These are phyloP conservation scores for Globisporangium takayamanum DNA, from an alignment of 352 stramenopile species.

Conservation along the genomic window DNA sequence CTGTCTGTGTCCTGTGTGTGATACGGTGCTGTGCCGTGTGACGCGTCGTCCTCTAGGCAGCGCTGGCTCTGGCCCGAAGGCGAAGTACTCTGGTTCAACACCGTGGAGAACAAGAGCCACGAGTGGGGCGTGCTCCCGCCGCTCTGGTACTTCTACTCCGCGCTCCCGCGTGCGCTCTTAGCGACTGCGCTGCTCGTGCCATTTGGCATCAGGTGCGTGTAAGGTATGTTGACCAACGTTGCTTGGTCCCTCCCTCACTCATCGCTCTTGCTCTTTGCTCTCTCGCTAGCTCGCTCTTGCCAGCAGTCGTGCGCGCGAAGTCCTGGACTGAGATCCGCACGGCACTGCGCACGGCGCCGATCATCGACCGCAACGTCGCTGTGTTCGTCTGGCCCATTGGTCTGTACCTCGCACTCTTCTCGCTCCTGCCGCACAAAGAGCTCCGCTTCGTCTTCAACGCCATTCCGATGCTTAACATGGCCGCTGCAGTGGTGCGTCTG, in stretches of 20 bases:
- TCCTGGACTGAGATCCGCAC: slow-evolving; percentile 37
- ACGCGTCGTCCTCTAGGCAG: slow-evolving; percentile 19
- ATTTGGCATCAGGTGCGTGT: slow-evolving; percentile 58
- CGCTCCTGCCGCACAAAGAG: slow-evolving; percentile 97
- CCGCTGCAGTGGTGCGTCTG: slow-evolving; percentile 75
- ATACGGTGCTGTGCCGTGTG: too few relatives aligned
- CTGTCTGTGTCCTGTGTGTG: background rate
- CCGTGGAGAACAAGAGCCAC: slow-evolving; percentile 94
- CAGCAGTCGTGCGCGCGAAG: slow-evolving; percentile 26
- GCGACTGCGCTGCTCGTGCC: slow-evolving; percentile 79
- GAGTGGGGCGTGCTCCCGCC: slow-evolving; percentile 95
- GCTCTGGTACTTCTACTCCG: slow-evolving; percentile 95
- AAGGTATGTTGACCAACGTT: background rate
- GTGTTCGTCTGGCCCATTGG: slow-evolving; percentile 60
- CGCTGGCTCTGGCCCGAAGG: slow-evolving; percentile 97
- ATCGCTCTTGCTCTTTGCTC: background rate
- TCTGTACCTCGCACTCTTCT: slow-evolving; percentile 93
- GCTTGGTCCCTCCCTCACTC: background rate
- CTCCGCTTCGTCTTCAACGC: slow-evolving; percentile 97
- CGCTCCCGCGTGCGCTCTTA: slow-evolving; percentile 88
- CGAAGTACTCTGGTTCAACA: slow-evolving; percentile 96
- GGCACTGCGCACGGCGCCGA: slow-evolving; percentile 27
- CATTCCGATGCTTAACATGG: slow-evolving; percentile 94
- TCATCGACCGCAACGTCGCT: slow-evolving; percentile 47
- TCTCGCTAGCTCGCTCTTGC: slow-evolving; percentile 35